Conservation (phyloP, 2,329 filamentous ascomycete genomes). For the Ophioceras dolichostomum region DNA sequence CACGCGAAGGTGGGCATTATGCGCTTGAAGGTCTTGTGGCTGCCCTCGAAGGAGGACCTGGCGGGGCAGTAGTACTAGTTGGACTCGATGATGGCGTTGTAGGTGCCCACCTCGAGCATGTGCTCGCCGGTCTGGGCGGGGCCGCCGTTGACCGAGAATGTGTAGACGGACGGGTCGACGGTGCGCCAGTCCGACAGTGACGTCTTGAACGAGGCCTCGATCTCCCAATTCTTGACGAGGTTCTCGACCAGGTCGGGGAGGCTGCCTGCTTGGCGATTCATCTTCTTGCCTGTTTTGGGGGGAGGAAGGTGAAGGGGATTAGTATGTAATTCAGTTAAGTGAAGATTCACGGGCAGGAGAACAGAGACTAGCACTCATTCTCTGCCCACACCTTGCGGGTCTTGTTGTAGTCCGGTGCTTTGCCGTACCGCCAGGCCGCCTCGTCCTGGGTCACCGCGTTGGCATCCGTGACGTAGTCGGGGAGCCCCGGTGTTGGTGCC, state of each 20-base stretch:
- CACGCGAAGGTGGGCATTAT: slow-evolving; percentile 65
- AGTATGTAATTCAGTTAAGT: no score
- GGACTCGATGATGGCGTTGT: slow-evolving; percentile 53
- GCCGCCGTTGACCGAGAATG: slow-evolving; percentile 51
- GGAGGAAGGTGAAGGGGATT: slow-evolving; percentile 2
- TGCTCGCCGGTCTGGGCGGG: slow-evolving; percentile 43
- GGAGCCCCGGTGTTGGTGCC: slow-evolving; percentile 11
- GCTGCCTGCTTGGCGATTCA: slow-evolving; percentile 40
- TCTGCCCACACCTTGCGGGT: slow-evolving; percentile 46
- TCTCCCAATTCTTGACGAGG: slow-evolving; percentile 63
- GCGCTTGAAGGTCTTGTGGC: slow-evolving; percentile 59
- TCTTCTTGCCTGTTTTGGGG: slow-evolving; percentile 42
- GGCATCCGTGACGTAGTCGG: slow-evolving; percentile 46
- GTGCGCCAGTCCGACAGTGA: slow-evolving; percentile 51
- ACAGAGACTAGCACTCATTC: slow-evolving; percentile 36
- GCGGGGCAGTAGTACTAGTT: slow-evolving; percentile 53
- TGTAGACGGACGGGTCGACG: slow-evolving; percentile 45
- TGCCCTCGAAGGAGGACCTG: slow-evolving; percentile 47
- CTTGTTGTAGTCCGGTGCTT: slow-evolving; percentile 50
- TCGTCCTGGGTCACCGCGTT: slow-evolving; percentile 45
- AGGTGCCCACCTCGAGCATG: slow-evolving; percentile 57
- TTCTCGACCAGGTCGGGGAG: slow-evolving; percentile 53
- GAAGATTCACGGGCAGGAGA: no score
- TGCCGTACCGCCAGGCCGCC: slow-evolving; percentile 47
- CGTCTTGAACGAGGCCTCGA: slow-evolving; percentile 58